phyloP scores from a whole-genome alignment of 1,139 yeast genomes.

The Lodderomyces metapsilosis region DNA sequence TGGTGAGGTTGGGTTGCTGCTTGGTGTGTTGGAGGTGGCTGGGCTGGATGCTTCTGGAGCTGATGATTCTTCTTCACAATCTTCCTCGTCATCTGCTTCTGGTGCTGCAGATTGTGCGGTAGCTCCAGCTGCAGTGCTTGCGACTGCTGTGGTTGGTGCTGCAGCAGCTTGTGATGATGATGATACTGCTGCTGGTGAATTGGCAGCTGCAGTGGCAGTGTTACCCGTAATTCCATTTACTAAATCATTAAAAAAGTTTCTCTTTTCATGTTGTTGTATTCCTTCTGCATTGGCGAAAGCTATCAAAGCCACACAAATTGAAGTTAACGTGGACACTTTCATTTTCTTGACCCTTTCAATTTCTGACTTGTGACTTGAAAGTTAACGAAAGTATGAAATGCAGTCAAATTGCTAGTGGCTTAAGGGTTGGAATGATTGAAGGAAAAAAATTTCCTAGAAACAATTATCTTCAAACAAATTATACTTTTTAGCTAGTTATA shows the following conservation, averaged over 20 bases:
- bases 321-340: slow-evolving; percentile 11
- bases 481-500: slow-evolving; percentile 1
- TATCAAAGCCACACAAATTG: slow-evolving; percentile 11
- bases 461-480: not conserved
- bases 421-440: not conserved
- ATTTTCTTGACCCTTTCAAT: slow-evolving; percentile 4
- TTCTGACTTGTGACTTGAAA: slow-evolving; percentile 2
- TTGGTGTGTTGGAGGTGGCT: slow-evolving; percentile 1
- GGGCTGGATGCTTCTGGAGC: not conserved
- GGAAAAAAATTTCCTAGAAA: not conserved
- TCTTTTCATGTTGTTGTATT: slow-evolving; percentile 8
- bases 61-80: slow-evolving; percentile 5
- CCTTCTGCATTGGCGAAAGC: slow-evolving; percentile 13
- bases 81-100: slow-evolving; percentile 3
- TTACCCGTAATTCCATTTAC: slow-evolving; percentile 5
- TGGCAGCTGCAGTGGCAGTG: slow-evolving; percentile 14
- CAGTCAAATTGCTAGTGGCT: not conserved
- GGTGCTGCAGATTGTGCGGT: slow-evolving; percentile 8
- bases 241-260: slow-evolving; percentile 16
- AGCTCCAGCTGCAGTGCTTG: slow-evolving; percentile 11
- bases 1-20: slow-evolving; percentile 2
- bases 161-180: slow-evolving; percentile 14
- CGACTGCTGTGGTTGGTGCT: slow-evolving; percentile 11
- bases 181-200: slow-evolving; percentile 14
- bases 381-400: slow-evolving; percentile 6